Base-by-base conservation (phyloP, 257 asterid genomes). In the Linaria vulgaris region DNA sequence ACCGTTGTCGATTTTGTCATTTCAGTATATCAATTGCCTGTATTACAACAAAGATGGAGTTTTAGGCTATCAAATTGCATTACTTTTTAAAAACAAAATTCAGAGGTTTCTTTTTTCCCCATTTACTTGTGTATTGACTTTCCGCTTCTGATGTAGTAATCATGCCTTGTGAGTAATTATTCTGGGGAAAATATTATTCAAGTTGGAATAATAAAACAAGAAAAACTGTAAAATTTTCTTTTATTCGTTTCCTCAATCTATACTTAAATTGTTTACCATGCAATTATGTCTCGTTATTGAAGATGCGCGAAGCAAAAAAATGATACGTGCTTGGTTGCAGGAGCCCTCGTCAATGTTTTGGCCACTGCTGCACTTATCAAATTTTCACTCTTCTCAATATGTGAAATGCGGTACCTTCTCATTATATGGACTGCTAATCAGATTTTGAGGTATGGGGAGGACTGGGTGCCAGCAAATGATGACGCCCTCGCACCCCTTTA, bases 281-380 rank as follows among this genome's bases (percentile, higher is more conserved):
- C 30, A 8, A 17, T n/a, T 61, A 39, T 50, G 31, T 55, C 31
- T 55, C 24, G 6, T 67, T 2, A 6, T 69, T 9, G 16, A 15
- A 51, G 21, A 30, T 20, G 25, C 56, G 16, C 66, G 62, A 31
- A 31, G 27, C 55, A 59, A n/a, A 58, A 69, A 8, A 9, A 62
- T 31, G 30, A 17, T 66, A 20, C 56, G 72, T 69, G 31, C 43
- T 62, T 70, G 27, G 24, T 71, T 72, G 55, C 91, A 92, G 97
- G 89, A 74, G 87, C 99, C 61, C 79, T 92, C 37, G 89, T 92
- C 74, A 92, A 92, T 77, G 94, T 97, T 34, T 89, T 92, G 68
- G 99, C 99, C 31, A 92, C 99, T 1, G 99, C 96, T 51, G 97
- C 99, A 63, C 87, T 92, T 76, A 89, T 92, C 94, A 92, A 92